Evolutionary conservation across 495 filamentous ascomycete genomes (phyloP), one percentile per base, ranked within the genome.

Genomic region (Coniosporium apollinis): DNA sequence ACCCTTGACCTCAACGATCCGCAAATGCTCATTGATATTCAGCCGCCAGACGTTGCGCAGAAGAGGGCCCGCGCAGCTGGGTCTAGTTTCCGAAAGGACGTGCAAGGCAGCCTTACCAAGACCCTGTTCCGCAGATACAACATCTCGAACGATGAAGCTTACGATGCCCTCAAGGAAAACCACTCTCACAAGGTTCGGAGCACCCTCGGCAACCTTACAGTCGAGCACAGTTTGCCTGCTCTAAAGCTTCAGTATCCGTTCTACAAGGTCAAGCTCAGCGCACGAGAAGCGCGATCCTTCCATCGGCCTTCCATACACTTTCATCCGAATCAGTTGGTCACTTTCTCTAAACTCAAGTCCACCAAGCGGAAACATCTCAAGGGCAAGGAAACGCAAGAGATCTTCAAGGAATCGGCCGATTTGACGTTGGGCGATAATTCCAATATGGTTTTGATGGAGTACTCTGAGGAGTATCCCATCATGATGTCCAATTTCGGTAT

Each of bases 401-500:
- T 91, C 9, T 94, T 82, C 59, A 63, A 66, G 22, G 72, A 64
- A 11, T 75, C 82, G 2, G 73, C 74, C 38, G 75, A 91, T 37
- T 66, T 99, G 10, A 78, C 77, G 1, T 55, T 93, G 47, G 79
- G 74, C 37, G 89, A 99, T 51, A 93, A 86, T 49, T 85, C 91
- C 0, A 76, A 70, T 17, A 74, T 78, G 11, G 61, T 94, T 6
- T 65, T 99, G 11, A 72, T 94, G 21, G 89, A 99, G 58, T 96
- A 96, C 56, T 89, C 83, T 8, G 89, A 99, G 51, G 83, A 96
- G 53, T 79, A 80, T 36, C 89, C 89, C 1, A 79, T 72, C 9
- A 79, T 86, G 38, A 64, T 99, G 42, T 94, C 89, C 5, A 91
- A 92, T 54, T 87, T 94, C 44, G 89, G 86, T 41, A 99, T 99